Conservation (phyloP, 495 filamentous ascomycete genomes). For the Tetracladium setigerum region DNA sequence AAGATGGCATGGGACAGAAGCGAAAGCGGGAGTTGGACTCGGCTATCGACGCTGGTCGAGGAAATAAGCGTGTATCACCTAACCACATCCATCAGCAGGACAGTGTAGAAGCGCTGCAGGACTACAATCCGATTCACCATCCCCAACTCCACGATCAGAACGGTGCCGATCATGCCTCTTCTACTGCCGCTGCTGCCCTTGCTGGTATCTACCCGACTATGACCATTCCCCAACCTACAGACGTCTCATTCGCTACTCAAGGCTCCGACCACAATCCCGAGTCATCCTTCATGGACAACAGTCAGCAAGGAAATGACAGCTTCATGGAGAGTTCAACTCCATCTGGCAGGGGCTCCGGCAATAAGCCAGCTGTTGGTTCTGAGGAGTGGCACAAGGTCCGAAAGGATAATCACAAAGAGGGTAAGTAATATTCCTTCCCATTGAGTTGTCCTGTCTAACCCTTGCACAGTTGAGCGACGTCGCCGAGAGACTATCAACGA, state of each 20-base stretch:
- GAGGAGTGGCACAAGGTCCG: slow-evolving; percentile 98
- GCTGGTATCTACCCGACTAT: slow-evolving; percentile 59
- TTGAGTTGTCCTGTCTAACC: slow-evolving; percentile 1
- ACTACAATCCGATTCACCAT: slow-evolving; percentile 43
- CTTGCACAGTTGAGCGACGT: slow-evolving; percentile 74
- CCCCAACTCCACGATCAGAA: slow-evolving; percentile 33
- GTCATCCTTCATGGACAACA: slow-evolving; percentile 20
- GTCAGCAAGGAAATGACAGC: slow-evolving; percentile 21
- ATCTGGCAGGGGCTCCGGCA: slow-evolving; percentile 1
- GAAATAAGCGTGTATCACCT: slow-evolving; percentile 20
- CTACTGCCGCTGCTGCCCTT: slow-evolving; percentile 58
- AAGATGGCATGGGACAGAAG: slow-evolving; percentile 13
- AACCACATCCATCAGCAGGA: slow-evolving; percentile 16
- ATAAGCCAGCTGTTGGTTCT: slow-evolving; percentile 86
- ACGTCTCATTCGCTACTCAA: slow-evolving; percentile 55
- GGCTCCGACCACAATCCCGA: slow-evolving; percentile 21
- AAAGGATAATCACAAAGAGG: slow-evolving; percentile 99
- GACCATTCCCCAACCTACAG: slow-evolving; percentile 63
- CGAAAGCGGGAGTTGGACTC: slow-evolving; percentile 23
- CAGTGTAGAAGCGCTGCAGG: slow-evolving; percentile 24
- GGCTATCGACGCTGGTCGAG: slow-evolving; percentile 21
- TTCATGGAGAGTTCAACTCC: slow-evolving; percentile 22
- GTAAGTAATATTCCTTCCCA: slow-evolving; percentile 38
- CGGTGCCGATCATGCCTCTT: slow-evolving; percentile 46
- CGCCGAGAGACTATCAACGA: slow-evolving; percentile 98